Conservation (phyloP, 1,284 basidiomycete genomes). For the Xerocomus amazonicus region DNA sequence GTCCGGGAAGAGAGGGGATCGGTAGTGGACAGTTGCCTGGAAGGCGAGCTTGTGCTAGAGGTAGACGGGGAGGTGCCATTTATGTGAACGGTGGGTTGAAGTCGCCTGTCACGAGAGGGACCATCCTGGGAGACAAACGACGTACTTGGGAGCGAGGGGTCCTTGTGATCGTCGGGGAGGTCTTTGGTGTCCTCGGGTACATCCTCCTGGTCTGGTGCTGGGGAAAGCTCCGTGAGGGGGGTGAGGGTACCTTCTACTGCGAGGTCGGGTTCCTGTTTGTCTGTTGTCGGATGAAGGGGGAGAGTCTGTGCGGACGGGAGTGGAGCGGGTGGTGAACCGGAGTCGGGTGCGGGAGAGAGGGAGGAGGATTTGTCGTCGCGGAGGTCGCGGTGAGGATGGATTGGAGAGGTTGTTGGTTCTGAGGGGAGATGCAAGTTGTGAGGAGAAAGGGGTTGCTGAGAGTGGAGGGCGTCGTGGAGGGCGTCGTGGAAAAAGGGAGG, state of each 20-base stretch:
- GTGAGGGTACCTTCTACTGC: constrained; percentile 43
- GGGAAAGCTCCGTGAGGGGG: constrained; percentile 67
- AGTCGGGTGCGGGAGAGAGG: constrained; percentile 48
- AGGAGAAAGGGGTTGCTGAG: constrained; percentile 22
- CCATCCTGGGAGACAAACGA: constrained; percentile 13
- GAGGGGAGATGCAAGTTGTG: constrained; percentile 23
- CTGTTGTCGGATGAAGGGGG: constrained; percentile 3
- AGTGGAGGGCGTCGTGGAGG: constrained; percentile 18
- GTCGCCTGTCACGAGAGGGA: constrained; percentile 17
- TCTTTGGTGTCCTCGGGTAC: constrained; percentile 31
- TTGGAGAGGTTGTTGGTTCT: constrained; percentile 26
- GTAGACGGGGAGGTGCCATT: constrained; percentile 23
- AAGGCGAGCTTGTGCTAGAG: constrained; percentile 20
- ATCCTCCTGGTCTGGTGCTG: constrained; percentile 51
- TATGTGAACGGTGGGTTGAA: constrained; percentile 16
- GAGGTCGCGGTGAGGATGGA: constrained; percentile 22
- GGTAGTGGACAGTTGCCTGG: constrained; percentile 14
- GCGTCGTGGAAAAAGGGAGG: constrained; percentile 32
- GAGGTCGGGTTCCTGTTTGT: constrained; percentile 27
- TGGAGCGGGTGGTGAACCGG: constrained; percentile 26
- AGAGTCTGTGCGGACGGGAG: constrained; percentile 3
- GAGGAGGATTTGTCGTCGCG: constrained; percentile 43
- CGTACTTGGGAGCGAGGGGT: constrained; percentile 1
- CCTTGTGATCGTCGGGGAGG: constrained; percentile 18
- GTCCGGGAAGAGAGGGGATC: constrained; percentile 19